Evolutionary conservation across 2,329 filamentous ascomycete species (phyloP), one percentile per base, ranked within the genome.

Genomic region (Penicillium sp.): DNA sequence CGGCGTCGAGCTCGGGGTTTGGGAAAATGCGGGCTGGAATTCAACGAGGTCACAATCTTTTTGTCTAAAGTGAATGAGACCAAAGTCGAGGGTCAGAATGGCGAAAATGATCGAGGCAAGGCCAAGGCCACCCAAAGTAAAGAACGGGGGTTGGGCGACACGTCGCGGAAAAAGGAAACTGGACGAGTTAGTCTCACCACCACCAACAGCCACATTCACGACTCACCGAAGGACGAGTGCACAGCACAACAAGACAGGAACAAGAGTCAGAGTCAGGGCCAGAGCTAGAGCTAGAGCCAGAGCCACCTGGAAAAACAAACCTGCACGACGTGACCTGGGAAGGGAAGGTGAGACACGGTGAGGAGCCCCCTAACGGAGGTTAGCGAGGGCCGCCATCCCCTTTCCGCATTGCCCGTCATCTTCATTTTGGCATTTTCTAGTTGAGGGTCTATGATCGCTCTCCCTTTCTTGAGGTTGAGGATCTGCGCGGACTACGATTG

Each of bases 171-270:
- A 51, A 51, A 45, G 49, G 26, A 53, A 57, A 50, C 52, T 59
- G 54, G 16, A 42, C 26, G 23, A 28, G 26, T 49, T 5, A 50
- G 45, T 38, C 36, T 39, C 18, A 39, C 36, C n/a, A 26, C 24
- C 24, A 26, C 2, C 24, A 26, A n/a, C 15, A 36, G 7, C 34
- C 16, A 23, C n/a, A 26, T 9, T 16, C 8, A 47, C 16, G n/a
- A 52, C 54, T 33, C 1, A 57, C 57, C 43, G 49, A 57, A 54
- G 42, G 50, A 52, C 34, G 24, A 59, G 61, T 63, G 61, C 61
- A 58, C 61, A 63, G 61, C 61, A 63, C 61, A 38, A 48, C 28
- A 47, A 47, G 47, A 50, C 47, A 29, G 24, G 23, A 31, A 38
- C 42, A 29, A 47, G 38, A 42, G 41, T 41, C 42, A 26, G 24